phyloP scores from a whole-genome alignment of 2,329 filamentous ascomycete species.

The Colletotrichum caudatum region DNA sequence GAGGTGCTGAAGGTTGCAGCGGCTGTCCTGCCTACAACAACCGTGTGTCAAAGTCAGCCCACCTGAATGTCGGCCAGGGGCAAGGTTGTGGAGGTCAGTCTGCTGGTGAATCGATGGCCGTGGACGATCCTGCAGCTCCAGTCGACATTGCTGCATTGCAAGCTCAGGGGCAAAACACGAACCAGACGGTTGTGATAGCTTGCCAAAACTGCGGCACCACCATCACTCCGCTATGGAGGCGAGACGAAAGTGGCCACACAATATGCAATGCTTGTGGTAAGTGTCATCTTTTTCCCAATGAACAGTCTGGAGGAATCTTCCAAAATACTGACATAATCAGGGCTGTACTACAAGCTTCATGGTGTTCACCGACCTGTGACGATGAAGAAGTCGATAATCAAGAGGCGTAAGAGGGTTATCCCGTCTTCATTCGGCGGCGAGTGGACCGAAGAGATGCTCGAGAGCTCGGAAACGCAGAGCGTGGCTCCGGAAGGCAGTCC shows the following conservation, averaged over 20 bases:
- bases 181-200: constrained; percentile 80
- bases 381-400: constrained; percentile 99
- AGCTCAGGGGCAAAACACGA: constrained; percentile 52
- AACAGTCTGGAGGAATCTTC: constrained; percentile 13
- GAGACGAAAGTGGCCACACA: constrained; percentile 93
- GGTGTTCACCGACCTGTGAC: constrained; percentile 91
- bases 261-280: constrained; percentile 98
- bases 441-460: constrained; percentile 59
- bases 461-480: constrained; percentile 60
- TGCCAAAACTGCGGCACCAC: constrained; percentile 98
- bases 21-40: constrained; percentile 99
- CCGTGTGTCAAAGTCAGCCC: constrained; percentile 87
- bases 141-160: constrained; percentile 64
- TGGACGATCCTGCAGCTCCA: constrained; percentile 56
- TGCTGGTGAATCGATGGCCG: constrained; percentile 43
- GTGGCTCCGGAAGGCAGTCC: constrained; percentile 53
- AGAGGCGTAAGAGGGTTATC: constrained; percentile 93
- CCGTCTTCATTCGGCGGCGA: constrained; percentile 70
- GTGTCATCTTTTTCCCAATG: constrained; percentile 50
- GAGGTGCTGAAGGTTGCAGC: constrained; percentile 92
- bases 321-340: constrained; percentile 59
- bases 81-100: constrained; percentile 50
- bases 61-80: constrained; percentile 70
- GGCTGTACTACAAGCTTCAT: constrained; percentile 96
- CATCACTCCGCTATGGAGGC: constrained; percentile 94